Evolutionary conservation across 306 rosid genomes (phyloP).

Genomic region (Trifolium fragiferum): DNA sequence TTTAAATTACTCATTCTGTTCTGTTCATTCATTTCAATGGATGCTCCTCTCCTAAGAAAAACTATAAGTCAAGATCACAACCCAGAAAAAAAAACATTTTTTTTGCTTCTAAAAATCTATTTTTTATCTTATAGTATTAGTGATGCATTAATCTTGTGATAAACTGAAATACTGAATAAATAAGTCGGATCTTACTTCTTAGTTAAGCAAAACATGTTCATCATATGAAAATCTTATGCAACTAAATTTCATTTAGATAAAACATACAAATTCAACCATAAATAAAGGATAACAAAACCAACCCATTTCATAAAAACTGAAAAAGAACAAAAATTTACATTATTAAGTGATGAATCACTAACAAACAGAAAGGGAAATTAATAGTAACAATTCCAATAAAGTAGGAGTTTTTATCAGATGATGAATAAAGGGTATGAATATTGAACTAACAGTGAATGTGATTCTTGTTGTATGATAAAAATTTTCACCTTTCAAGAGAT

Average conservation of each 20-base stretch:
- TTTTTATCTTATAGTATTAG: background rate
- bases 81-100: background rate
- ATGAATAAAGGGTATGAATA: constrained; percentile 14
- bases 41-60: background rate
- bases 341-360: constrained; percentile 5
- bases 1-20: background rate
- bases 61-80: constrained; percentile 26
- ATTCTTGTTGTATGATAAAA: background rate
- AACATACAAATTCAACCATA: background rate
- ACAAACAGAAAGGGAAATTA: background rate
- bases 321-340: background rate
- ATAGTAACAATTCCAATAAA: constrained; percentile 32
- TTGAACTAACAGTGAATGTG: constrained; percentile 16
- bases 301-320: background rate
- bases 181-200: constrained; percentile 38
- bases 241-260: too few relatives aligned
- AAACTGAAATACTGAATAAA: constrained; percentile 25
- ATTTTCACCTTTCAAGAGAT: background rate
- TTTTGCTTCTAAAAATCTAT: background rate
- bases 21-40: background rate
- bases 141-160: constrained; percentile 14
- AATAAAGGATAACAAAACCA: background rate
- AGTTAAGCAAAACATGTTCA: background rate
- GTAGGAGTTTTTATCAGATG: background rate
- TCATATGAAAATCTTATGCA: background rate